These are phyloP conservation scores for Peronospora destructor DNA, from an alignment of 352 stramenopile genomes.

Conservation along the genomic window DNA sequence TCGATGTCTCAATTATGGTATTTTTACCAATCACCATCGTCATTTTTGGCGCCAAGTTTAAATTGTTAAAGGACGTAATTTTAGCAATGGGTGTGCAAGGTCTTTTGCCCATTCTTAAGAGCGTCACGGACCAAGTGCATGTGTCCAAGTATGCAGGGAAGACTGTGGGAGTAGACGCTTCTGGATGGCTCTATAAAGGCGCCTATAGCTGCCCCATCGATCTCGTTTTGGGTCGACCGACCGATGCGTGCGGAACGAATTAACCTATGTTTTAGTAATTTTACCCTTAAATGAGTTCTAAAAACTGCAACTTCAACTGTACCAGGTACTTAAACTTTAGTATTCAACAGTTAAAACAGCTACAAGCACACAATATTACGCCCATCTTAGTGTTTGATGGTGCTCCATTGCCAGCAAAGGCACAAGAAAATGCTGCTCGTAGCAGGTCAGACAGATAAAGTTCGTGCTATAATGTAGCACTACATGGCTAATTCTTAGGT, in stretches of 20 bases:
- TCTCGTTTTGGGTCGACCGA: slow-evolving; percentile 54
- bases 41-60: slow-evolving; percentile 19
- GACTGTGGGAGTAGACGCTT: slow-evolving; percentile 63
- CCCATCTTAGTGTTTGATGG: slow-evolving; percentile 92
- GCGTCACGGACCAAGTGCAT: slow-evolving; percentile 65
- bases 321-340: slow-evolving; percentile 79
- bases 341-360: slow-evolving; percentile 82
- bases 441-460: slow-evolving; percentile 28
- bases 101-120: slow-evolving; percentile 58
- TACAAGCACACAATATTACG: slow-evolving; percentile 76
- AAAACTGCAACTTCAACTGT: slow-evolving; percentile 20
- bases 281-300: slow-evolving; percentile 15
- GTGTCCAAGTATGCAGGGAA: slow-evolving; percentile 72
- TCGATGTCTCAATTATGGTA: not conserved
- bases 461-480: slow-evolving; percentile 4
- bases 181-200: slow-evolving; percentile 87
- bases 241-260: slow-evolving; percentile 43
- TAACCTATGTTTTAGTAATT: slow-evolving; percentile 18
- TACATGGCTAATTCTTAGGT: not conserved
- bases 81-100: slow-evolving; percentile 63
- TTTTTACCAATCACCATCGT: slow-evolving; percentile 7
- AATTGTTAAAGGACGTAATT: slow-evolving; percentile 7
- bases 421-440: slow-evolving; percentile 41
- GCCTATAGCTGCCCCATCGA: slow-evolving; percentile 84
- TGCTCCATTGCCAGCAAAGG: slow-evolving; percentile 86